Base-by-base conservation (phyloP, 73 alveolate genomes). In the Paramecium octaurelia region DNA sequence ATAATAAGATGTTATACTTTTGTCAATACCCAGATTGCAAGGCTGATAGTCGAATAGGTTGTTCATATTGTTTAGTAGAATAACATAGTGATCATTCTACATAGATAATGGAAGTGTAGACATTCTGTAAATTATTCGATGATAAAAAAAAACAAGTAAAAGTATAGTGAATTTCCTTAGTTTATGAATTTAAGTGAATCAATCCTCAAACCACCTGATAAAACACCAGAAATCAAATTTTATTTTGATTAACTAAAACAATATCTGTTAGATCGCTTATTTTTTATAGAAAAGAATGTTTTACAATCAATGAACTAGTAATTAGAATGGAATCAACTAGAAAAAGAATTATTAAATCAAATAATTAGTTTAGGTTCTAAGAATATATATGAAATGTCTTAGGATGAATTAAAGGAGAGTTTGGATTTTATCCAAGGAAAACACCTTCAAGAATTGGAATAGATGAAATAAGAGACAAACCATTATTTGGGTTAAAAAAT, bases 11-110 rank as follows among this genome's bases (percentile, higher is more conserved):
- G 60, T 16, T 75, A 75, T 75, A 29, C 88, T 29, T 75, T 35
- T 75, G 88, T 42, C 21, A 75, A 42, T 38, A 12, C 38, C n/a
- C 58, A 4, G 60, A 75, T 16, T 75, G 88, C 14, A 75, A 35
- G 21, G 84, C 84, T 14, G 88, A 75, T n/a, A 42, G 29, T n/a
- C 11, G 88, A 75, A 29, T 75, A 75, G 88, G 88, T 29, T 75
- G 88, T 75, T 34, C 88, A 29, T 75, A 75, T 75, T 75, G 88
- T 42, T 75, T 29, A 75, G 68, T 75, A 12, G 68, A 75, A 75
- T 38, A 75, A n/a, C 88, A 75, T 75, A 38, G 38, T 38, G 88
- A 75, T 75, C 88, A 75, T 42, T 42, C 88, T 14, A 38, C 68
- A 6, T 14, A 38, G 21, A 75, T 38, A 29, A 75, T 75, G 88